Evolutionary conservation across 352 stramenopile species (phyloP).

Genomic region (Globisporangium rhizosaccharum): DNA sequence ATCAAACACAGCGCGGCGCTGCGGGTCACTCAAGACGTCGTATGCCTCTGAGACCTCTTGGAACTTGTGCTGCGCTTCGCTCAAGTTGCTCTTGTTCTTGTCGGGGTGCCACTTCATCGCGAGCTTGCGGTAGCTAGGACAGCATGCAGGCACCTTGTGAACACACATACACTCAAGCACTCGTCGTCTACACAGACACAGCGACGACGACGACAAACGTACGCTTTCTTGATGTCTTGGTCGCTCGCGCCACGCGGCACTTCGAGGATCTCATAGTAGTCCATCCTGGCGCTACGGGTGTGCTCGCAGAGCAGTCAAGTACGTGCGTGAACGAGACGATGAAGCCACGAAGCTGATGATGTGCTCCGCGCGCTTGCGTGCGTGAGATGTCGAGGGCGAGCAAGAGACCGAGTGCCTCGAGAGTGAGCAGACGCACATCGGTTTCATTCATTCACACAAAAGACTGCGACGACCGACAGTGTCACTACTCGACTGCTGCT

Average conservation of each 20-base stretch:
- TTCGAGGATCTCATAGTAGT: slow-evolving; percentile 92
- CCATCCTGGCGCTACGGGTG: slow-evolving; percentile 27
- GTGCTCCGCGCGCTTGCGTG: background rate
- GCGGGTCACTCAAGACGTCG: slow-evolving; percentile 90
- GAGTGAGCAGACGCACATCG: background rate
- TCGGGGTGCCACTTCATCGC: slow-evolving; percentile 94
- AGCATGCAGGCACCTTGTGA: background rate
- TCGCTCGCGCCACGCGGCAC: slow-evolving; percentile 73
- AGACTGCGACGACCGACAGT: background rate
- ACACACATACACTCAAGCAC: background rate
- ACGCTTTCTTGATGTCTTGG: slow-evolving; percentile 93
- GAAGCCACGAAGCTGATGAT: background rate
- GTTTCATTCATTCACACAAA: background rate
- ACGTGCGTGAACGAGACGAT: background rate
- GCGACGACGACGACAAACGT: background rate
- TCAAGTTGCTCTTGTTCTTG: slow-evolving; percentile 89
- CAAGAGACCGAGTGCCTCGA: background rate
- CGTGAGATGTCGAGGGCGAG: background rate
- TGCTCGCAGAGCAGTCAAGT: background rate
- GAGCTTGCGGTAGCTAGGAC: slow-evolving; percentile 86
- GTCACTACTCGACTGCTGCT: slow-evolving; percentile 9
- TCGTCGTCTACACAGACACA: background rate
- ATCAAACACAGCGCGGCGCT: slow-evolving; percentile 91
- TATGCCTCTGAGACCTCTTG: slow-evolving; percentile 94
- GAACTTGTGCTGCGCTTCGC: slow-evolving; percentile 90